Evolutionary conservation across 352 stramenopile genomes (phyloP).

Genomic region (Globisporangium paroecandrum): DNA sequence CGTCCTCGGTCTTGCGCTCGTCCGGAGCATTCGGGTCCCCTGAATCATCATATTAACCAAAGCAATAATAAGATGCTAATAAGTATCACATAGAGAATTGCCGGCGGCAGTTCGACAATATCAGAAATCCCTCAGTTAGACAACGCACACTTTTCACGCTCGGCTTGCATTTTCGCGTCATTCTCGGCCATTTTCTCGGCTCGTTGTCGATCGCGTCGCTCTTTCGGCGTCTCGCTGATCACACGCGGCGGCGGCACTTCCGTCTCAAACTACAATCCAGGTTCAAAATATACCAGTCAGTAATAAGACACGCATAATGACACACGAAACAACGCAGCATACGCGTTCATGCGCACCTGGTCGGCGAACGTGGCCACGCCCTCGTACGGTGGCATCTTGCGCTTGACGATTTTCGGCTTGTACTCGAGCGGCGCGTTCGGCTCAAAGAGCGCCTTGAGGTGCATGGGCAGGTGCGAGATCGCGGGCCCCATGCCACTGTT

Average conservation of each 20-base stretch:
- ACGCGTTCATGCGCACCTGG: constrained; percentile 19
- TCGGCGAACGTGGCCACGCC: constrained; percentile 44
- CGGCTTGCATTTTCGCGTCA: constrained; percentile 64
- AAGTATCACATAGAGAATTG: neutral
- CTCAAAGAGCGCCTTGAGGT: constrained; percentile 82
- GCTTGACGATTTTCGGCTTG: constrained; percentile 71
- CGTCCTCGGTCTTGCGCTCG: constrained; percentile 77
- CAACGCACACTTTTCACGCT: constrained; percentile 54
- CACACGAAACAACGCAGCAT: neutral
- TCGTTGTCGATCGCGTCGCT: constrained; percentile 58
- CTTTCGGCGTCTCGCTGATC: constrained; percentile 75
- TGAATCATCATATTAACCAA: constrained; percentile 11
- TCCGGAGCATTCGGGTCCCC: constrained; percentile 63
- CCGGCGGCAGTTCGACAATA: neutral
- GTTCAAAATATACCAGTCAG: neutral
- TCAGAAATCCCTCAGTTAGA: neutral
- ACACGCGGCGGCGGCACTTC: constrained; percentile 50
- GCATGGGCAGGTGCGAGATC: constrained; percentile 74
- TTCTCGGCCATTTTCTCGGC: constrained; percentile 55
- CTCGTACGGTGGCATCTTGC: constrained; percentile 84
- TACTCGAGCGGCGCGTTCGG: constrained; percentile 71
- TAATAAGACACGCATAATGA: neutral
- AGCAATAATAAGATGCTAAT: neutral
- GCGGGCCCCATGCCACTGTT: constrained; percentile 82
- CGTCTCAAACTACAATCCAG: constrained; percentile 46